Percentiles rank a stretch among this genome's conserved stretches.
Conservation (phyloP, 2,329 filamentous ascomycete species). For the Colletotrichum orbiculare region DNA sequence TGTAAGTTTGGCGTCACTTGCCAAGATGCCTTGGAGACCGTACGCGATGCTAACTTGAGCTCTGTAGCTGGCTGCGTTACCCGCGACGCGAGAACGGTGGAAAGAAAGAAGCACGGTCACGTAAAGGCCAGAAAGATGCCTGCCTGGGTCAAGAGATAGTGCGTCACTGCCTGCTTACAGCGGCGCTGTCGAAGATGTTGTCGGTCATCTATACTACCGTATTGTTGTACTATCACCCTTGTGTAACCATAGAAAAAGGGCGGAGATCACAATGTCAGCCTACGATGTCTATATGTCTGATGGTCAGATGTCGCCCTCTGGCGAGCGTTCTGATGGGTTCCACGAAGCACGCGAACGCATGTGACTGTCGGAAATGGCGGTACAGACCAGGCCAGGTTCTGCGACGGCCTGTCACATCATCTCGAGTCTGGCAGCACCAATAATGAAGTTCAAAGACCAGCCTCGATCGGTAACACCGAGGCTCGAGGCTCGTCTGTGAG, state of each 20-base stretch:
- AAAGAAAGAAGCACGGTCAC: constrained; percentile 97
- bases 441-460: neutral
- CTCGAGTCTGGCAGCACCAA: neutral
- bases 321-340: neutral
- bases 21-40: neutral
- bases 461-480: constrained; percentile 2
- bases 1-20: constrained; percentile 68
- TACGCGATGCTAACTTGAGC: constrained; percentile 53
- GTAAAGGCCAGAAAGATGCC: constrained; percentile 98
- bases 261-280: constrained; percentile 32
- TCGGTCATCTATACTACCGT: neutral
- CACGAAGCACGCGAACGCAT: neutral
- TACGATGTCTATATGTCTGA: constrained; percentile 25
- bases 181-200: neutral
- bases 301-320: neutral
- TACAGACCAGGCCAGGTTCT: neutral
- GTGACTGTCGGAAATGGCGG: constrained; percentile 4
- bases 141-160: constrained; percentile 90
- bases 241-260: constrained; percentile 36
- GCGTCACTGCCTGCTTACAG: constrained; percentile 20
- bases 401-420: neutral
- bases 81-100: constrained; percentile 89
- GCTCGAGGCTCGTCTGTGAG: neutral
- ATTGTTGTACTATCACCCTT: constrained; percentile 5
- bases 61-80: constrained; percentile 88